Base-by-base conservation (phyloP, 257 asterid species). In the Capsicum baccatum region DNA sequence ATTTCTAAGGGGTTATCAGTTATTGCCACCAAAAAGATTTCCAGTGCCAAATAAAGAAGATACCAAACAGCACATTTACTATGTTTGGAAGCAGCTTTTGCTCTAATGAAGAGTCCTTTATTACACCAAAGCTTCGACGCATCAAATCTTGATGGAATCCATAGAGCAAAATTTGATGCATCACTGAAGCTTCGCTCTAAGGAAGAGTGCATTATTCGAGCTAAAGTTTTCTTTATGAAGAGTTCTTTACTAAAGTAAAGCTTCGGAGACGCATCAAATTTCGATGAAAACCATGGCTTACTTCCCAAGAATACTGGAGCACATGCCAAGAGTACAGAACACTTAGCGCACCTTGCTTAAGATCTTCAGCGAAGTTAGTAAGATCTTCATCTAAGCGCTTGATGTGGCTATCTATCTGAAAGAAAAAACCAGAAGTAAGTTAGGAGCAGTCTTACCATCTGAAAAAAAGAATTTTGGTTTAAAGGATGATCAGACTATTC, bases 381-480 rank as follows among this genome's bases (percentile, higher is more conserved):
- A 97, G 92, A 91, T 97, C 98, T 90, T 94, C 98, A 79, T 97
- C 99, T 55, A 97, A 97, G 19, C 98, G 98, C 85, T 91, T 93
- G 83, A 97, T 91, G 88, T 95, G 99, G 87, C 98, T 97, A 86
- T 95, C 99, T 79, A 96, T 96, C 99, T 94, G 97, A 87, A 87
- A 82, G 66, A 86, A 84, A 8, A 86, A 81, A 85, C 14, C 50
- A 85, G 58, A 87, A 73, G 33, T 1, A 80, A 84, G 76, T 33
- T 84, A 80, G 69, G 83, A 76, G 3, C 81, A 68, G 70, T 56
- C 54, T 63, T 47, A 76, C 78, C 17, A 59, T 83, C 37, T 5
- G 56, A 68, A 83, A 37, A 15, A 44, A 54, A 67, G 39, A 21
- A 55, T 52, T 19, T 21, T 1, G 59, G 37, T 12, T 58, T 12